Conservation (phyloP, 257 asterid genomes). For the Cinchona pubescens region DNA sequence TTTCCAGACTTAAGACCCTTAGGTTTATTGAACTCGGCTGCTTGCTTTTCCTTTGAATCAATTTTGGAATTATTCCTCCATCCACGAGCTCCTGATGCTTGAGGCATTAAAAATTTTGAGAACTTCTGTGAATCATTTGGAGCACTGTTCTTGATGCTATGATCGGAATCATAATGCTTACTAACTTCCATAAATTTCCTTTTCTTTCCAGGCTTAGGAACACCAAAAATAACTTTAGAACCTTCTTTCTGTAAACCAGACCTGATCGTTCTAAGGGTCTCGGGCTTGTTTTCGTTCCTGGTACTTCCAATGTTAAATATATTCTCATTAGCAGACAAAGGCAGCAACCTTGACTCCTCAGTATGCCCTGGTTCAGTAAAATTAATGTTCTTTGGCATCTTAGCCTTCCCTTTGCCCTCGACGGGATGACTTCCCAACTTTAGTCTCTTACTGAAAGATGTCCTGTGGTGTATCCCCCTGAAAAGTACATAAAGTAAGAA, state of each 20-base stretch:
- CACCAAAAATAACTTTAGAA: conserved; percentile 75
- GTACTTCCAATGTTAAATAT: conserved; percentile 57
- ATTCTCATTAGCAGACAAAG: conserved; percentile 61
- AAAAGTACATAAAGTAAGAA: conserved; percentile 17
- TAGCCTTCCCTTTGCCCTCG: conserved; percentile 53
- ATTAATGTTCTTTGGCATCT: conserved; percentile 38
- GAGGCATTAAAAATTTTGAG: conserved; percentile 53
- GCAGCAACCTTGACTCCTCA: conserved; percentile 46
- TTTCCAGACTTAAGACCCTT: conserved; percentile 57
- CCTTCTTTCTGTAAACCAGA: conserved; percentile 76
- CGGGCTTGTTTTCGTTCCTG: conserved; percentile 53
- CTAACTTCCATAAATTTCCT: conserved; percentile 95
- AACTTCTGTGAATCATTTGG: conserved; percentile 55
- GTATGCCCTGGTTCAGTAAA: conserved; percentile 34
- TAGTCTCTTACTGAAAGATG: conserved; percentile 69
- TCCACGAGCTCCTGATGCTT: conserved; percentile 55
- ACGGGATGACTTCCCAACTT: conserved; percentile 50
- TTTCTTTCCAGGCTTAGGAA: conserved; percentile 92
- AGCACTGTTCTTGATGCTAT: conserved; percentile 37
- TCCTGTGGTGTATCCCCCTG: conserved; percentile 86
- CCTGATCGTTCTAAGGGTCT: conserved; percentile 53
- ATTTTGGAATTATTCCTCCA: conserved; percentile 47
- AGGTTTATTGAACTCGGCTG: conserved; percentile 39
- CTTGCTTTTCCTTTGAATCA: conserved; percentile 64
- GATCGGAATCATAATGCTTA: conserved; percentile 78